Evolutionary conservation across 805 yeast species (phyloP), one percentile per base, ranked within the genome.

Genomic region (Ogataea parapolymorpha): DNA sequence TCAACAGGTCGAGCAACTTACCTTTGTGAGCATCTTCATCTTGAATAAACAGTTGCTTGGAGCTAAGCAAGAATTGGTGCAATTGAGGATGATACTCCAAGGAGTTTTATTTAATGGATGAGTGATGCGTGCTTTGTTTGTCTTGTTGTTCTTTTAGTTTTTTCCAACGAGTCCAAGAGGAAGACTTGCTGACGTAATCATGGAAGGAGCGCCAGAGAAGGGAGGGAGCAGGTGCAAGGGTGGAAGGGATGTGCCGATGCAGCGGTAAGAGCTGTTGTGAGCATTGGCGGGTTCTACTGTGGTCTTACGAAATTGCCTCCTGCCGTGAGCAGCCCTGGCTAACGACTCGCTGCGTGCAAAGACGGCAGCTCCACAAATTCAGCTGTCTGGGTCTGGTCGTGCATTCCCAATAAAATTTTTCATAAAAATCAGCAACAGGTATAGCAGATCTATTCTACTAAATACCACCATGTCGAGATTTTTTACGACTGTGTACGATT

Each of bases 1-100:
- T 34, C 41, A 37, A 30, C 31, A 29, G 18, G n/a, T 6, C 22
- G 16, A n/a, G 11, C 12, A 12, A 63, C 79, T 24, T 65, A 75
- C 81, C 72, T 81, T 81, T 28, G 87, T 81, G 56, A 81, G 73
- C 90, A 85, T 82, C 82, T 85, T 85, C 95, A 85, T 85, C 64
- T 70, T 77, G 71, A 50, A 40, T 40, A 24, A 34, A 30, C 35
- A 15, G 26, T 33, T 28, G 30, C 43, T 40, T 32, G 30, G 28
- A 40, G 35, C 25, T 22, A 37, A 30, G 10, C 54, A 56, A 30
- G 13, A 26, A 28, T 26, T 35, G 30, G 20, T 37, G 32, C 41
- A 30, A 39, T 36, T 34, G 39, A 39, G 16, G 34, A 22, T 18
- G 22, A 26, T 26, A 26, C 33, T 37, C 35, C 42, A 37, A 37